A percentile compares a stretch with the other conserved stretches of the same genome.
These are phyloP conservation scores for Pseudogymnoascus sp. DNA, from an alignment of 2,329 filamentous ascomycete species.

Conservation along the genomic window DNA sequence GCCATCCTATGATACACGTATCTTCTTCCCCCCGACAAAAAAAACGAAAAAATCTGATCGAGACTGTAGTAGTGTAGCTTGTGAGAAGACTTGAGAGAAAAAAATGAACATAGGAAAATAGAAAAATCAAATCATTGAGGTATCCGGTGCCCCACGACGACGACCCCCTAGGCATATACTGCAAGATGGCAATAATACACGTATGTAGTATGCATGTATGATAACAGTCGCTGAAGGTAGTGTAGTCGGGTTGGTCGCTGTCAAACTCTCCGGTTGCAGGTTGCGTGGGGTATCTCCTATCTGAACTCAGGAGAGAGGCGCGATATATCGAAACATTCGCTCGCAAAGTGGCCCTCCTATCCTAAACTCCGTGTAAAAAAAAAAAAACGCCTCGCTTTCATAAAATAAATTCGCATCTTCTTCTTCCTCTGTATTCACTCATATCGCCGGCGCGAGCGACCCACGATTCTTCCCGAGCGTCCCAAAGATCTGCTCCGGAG, in stretches of 20 bases:
- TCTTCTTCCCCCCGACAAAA: background rate
- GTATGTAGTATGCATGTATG: background rate
- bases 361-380: background rate
- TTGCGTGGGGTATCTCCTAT: background rate
- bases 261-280: background rate
- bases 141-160: background rate
- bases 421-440: background rate
- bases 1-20: constrained; percentile 1
- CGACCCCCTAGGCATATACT: background rate
- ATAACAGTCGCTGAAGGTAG: background rate
- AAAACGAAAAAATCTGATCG: background rate
- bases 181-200: background rate
- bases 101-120: background rate
- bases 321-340: background rate
- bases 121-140: constrained; percentile 1
- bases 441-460: background rate
- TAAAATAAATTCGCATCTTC: background rate
- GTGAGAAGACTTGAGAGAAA: background rate
- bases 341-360: background rate
- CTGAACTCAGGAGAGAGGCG: background rate
- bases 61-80: constrained; percentile 4
- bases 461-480: constrained; percentile 19
- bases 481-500: constrained; percentile 44
- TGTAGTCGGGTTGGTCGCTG: background rate
- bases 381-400: constrained; percentile 3